Conservation (phyloP, 2,329 filamentous ascomycete species). For the Claviceps fusiformis region DNA sequence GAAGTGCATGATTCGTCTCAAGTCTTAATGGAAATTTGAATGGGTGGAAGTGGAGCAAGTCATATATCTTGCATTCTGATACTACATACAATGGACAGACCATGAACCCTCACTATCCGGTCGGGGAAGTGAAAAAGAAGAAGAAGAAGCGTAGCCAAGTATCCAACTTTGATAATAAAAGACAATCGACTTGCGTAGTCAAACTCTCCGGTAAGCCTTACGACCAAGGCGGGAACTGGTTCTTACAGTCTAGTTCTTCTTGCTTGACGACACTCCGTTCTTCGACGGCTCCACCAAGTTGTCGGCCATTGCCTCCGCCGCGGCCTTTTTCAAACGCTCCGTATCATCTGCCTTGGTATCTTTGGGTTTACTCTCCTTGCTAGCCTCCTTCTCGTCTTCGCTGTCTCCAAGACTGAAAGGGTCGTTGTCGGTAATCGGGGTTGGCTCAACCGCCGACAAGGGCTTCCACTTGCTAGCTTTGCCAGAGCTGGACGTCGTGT, state of each 20-base stretch:
- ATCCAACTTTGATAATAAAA: not conserved
- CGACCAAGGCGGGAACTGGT: not conserved
- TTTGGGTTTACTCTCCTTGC: conserved; percentile 34
- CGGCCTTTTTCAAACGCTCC: conserved; percentile 52
- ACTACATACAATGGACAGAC: not conserved
- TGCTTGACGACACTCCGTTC: conserved; percentile 17
- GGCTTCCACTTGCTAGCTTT: conserved; percentile 97
- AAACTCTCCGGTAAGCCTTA: not conserved
- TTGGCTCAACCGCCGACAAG: conserved; percentile 66
- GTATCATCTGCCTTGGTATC: conserved; percentile 40
- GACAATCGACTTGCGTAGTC: not conserved
- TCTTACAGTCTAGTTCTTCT: conserved; percentile 19
- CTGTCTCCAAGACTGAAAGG: conserved; percentile 94
- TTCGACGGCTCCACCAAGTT: conserved; percentile 31
- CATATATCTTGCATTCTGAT: conserved; percentile 1
- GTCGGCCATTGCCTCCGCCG: conserved; percentile 46
- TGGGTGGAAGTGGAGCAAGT: not conserved
- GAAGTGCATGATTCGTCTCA: not conserved
- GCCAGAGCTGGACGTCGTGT: conserved; percentile 28
- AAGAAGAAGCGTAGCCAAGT: not conserved
- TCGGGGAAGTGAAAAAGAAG: not conserved
- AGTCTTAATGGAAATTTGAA: not conserved
- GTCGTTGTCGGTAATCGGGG: conserved; percentile 78
- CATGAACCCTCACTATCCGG: not conserved
- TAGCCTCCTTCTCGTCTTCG: conserved; percentile 66